These are phyloP conservation scores for Lineolata rhizophorae DNA, from an alignment of 495 filamentous ascomycete genomes.

Conservation along the genomic window DNA sequence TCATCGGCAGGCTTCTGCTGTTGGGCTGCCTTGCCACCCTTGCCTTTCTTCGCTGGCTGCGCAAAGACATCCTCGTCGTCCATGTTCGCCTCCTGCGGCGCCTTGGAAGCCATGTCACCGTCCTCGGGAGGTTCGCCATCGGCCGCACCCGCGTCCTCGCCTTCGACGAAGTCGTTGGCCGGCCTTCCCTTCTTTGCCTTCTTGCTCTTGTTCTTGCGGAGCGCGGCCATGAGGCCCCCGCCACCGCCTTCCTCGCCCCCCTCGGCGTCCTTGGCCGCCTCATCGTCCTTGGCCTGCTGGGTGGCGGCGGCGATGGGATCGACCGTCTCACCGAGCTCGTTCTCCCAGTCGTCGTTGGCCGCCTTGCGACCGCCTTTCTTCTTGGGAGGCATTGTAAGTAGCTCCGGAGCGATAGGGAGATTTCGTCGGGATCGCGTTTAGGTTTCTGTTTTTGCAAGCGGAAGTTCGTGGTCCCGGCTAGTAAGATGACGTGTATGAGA, in stretches of 20 bases:
- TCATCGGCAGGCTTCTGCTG: conserved; percentile 27
- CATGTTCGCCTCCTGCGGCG: conserved; percentile 62
- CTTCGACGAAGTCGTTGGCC: conserved; percentile 50
- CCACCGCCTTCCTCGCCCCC: conserved; percentile 29
- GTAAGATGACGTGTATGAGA: too few species aligned
- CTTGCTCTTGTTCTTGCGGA: conserved; percentile 78
- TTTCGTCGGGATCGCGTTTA: too few species aligned
- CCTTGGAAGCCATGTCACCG: conserved; percentile 34
- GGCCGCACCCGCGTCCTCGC: conserved; percentile 33
- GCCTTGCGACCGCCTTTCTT: conserved; percentile 82
- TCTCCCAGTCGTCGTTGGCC: conserved; percentile 77
- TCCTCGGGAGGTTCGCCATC: conserved; percentile 13
- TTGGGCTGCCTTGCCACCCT: conserved; percentile 15
- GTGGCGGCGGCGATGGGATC: conserved; percentile 27
- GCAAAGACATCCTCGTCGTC: conserved; percentile 69
- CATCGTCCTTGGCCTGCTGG: conserved; percentile 11
- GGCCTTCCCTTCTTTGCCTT: conserved; percentile 76
- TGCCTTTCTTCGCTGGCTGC: conserved; percentile 40
- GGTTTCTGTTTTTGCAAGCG: too few species aligned
- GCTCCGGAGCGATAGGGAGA: too few species aligned
- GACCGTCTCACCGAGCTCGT: conserved; percentile 61
- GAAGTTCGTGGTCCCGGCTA: too few species aligned
- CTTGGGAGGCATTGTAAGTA: too few species aligned
- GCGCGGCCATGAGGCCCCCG: conserved; percentile 60
- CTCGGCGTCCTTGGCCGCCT: conserved; percentile 23